These are phyloP conservation scores for Pestalotiopsis sp. DNA, from an alignment of 2,329 filamentous ascomycete species.

Conservation along the genomic window DNA sequence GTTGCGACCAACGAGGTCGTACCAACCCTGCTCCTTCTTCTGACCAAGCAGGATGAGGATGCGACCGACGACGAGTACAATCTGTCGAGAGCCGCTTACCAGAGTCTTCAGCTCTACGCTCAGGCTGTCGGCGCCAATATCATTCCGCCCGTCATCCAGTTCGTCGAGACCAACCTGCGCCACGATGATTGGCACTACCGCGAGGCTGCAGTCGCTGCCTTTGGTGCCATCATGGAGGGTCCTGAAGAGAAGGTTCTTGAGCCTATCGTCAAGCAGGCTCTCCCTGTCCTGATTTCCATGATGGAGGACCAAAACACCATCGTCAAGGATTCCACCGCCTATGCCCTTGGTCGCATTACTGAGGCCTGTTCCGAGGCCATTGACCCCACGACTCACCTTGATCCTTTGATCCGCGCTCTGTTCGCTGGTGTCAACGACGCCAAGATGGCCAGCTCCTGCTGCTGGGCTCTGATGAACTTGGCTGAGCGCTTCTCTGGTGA, in stretches of 20 bases:
- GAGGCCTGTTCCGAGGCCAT: constrained; percentile 92
- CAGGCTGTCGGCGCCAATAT: constrained; percentile 86
- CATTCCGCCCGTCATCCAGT: constrained; percentile 83
- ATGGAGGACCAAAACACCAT: constrained; percentile 91
- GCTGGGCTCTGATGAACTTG: constrained; percentile 98
- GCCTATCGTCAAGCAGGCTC: constrained; percentile 92
- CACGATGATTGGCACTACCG: constrained; percentile 92
- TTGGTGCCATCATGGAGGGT: constrained; percentile 98
- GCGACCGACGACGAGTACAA: constrained; percentile 98
- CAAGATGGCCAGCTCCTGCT: constrained; percentile 98
- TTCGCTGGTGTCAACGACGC: constrained; percentile 89
- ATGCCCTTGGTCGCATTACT: constrained; percentile 93
- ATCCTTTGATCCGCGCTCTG: constrained; percentile 82
- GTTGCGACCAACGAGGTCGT: constrained; percentile 94
- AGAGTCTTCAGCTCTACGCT: constrained; percentile 93
- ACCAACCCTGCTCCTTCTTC: constrained; percentile 82
- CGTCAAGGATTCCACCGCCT: constrained; percentile 94
- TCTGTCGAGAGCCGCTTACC: constrained; percentile 90
- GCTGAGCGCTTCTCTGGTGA: constrained; percentile 94
- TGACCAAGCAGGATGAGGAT: constrained; percentile 98
- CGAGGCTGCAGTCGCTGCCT: constrained; percentile 94
- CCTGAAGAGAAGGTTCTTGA: constrained; percentile 91
- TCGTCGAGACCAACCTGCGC: constrained; percentile 89
- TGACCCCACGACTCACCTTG: constrained; percentile 80
- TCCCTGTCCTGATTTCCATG: constrained; percentile 85